These are phyloP conservation scores for Nakaseomyces delphensis DNA, from an alignment of 1,139 yeast species.

Conservation along the genomic window DNA sequence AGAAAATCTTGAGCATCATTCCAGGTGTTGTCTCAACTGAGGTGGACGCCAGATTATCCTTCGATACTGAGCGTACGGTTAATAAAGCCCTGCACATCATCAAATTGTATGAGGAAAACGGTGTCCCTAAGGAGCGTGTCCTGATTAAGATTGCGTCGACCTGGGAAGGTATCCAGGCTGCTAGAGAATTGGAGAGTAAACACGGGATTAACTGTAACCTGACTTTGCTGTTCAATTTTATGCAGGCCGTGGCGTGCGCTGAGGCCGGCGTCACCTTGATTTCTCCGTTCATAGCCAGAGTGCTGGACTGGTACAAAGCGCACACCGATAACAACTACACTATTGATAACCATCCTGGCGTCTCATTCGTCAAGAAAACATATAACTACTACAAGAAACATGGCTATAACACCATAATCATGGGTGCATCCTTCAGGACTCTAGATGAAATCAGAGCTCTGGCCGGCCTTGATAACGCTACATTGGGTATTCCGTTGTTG, in stretches of 20 bases:
- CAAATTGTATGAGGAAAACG: constrained; percentile 70
- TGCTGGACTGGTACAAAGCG: constrained; percentile 96
- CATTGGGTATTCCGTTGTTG: constrained; percentile 85
- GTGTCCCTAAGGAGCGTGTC: constrained; percentile 79
- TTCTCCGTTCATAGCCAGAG: constrained; percentile 98
- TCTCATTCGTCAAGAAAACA: constrained; percentile 71
- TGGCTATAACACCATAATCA: constrained; percentile 91
- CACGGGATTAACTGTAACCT: constrained; percentile 89
- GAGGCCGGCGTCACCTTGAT: constrained; percentile 92
- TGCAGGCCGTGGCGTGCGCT: constrained; percentile 97
- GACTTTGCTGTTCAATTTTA: constrained; percentile 87
- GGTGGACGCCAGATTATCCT: constrained; percentile 95
- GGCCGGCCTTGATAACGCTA: constrained; percentile 93
- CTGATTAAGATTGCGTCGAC: constrained; percentile 95
- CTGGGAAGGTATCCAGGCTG: constrained; percentile 99
- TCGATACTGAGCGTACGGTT: constrained; percentile 85
- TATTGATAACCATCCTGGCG: constrained; percentile 88
- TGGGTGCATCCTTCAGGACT: constrained; percentile 99
- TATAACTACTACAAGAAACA: constrained; percentile 96
- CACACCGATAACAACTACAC: constrained; percentile 79
- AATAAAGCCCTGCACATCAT: constrained; percentile 84
- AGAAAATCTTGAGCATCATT: constrained; percentile 81
- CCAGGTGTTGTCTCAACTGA: constrained; percentile 99
- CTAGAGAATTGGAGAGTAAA: constrained; percentile 83
- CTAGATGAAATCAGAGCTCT: constrained; percentile 89